phyloP scores from a whole-genome alignment of 2,329 filamentous ascomycete genomes.

The Cladosporium sp. region DNA sequence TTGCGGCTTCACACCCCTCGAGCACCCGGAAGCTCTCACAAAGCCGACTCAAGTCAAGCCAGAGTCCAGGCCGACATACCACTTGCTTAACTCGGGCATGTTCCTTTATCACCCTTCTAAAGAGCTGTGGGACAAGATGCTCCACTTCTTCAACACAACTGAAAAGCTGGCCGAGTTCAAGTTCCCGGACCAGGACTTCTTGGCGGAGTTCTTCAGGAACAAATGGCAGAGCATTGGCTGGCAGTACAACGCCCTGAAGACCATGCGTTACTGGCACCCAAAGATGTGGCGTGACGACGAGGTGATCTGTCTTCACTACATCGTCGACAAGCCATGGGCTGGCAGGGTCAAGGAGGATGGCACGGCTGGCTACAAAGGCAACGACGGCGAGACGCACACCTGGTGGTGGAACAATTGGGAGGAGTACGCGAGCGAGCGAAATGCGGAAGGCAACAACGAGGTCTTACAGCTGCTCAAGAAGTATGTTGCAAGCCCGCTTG shows the following conservation, averaged over 20 bases:
- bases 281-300: slow-evolving; percentile 54
- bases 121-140: slow-evolving; percentile 44
- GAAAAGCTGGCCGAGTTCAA: slow-evolving; percentile 47
- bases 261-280: slow-evolving; percentile 55
- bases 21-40: slow-evolving; percentile 40
- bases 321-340: slow-evolving; percentile 60
- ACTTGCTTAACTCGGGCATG: slow-evolving; percentile 54
- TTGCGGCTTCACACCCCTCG: slow-evolving; percentile 51
- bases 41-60: slow-evolving; percentile 40
- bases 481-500: slow-evolving; percentile 19
- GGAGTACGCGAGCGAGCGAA: slow-evolving; percentile 28
- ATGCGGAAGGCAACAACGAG: slow-evolving; percentile 16
- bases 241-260: slow-evolving; percentile 58
- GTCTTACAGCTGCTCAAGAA: slow-evolving; percentile 18
- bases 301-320: slow-evolving; percentile 55
- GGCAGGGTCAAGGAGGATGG: slow-evolving; percentile 46
- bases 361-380: slow-evolving; percentile 51
- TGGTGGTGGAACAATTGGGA: slow-evolving; percentile 58
- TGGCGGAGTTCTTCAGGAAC: slow-evolving; percentile 51
- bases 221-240: slow-evolving; percentile 51
- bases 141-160: slow-evolving; percentile 44
- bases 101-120: slow-evolving; percentile 53
- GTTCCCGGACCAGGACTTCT: slow-evolving; percentile 58
- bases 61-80: slow-evolving; percentile 42
- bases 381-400: slow-evolving; percentile 54